Conservation (phyloP, 2,329 filamentous ascomycete genomes). For the Hymenoscyphus repandus region DNA sequence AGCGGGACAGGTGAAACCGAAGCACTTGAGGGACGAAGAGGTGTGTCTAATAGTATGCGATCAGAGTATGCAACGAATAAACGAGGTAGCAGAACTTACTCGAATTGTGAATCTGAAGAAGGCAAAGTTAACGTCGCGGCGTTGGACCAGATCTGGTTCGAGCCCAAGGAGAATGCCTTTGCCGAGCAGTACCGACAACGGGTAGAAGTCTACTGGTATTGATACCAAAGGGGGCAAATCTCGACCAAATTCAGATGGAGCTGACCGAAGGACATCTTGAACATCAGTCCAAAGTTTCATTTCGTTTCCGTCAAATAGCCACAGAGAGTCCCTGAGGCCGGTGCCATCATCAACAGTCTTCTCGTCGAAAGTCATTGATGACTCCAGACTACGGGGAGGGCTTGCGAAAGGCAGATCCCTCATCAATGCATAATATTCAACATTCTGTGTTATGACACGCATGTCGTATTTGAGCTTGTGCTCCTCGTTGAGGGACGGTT, state of each 20-base stretch:
- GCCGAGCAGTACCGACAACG: conserved; percentile 76
- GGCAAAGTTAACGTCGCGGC: conserved; percentile 85
- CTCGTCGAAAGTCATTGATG: conserved; percentile 9
- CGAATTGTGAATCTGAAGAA: conserved; percentile 84
- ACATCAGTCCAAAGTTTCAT: conserved; percentile 88
- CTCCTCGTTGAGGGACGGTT: conserved; percentile 76
- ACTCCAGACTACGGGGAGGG: conserved; percentile 11
- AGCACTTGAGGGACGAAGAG: conserved; percentile 88
- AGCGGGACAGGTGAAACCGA: conserved; percentile 69
- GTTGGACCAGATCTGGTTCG: conserved; percentile 88
- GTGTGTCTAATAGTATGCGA: conserved; percentile 60
- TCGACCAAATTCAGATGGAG: conserved; percentile 57
- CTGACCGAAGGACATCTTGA: conserved; percentile 72
- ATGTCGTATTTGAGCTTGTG: conserved; percentile 95
- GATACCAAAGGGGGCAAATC: conserved; percentile 71
- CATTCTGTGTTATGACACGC: conserved; percentile 91
- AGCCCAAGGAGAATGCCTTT: conserved; percentile 89
- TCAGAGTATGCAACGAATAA: neutral
- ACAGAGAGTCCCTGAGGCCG: conserved; percentile 74
- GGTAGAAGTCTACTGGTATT: conserved; percentile 91
- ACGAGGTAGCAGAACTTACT: conserved; percentile 46
- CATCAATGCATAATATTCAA: conserved; percentile 92
- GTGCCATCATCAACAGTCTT: conserved; percentile 21
- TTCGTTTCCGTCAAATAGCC: conserved; percentile 86
- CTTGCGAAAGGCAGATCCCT: conserved; percentile 62